Percentiles rank a stretch among this genome's conserved stretches.
These are phyloP conservation scores for Penicillium simplicissimum DNA, from an alignment of 495 filamentous ascomycete genomes.

Conservation along the genomic window DNA sequence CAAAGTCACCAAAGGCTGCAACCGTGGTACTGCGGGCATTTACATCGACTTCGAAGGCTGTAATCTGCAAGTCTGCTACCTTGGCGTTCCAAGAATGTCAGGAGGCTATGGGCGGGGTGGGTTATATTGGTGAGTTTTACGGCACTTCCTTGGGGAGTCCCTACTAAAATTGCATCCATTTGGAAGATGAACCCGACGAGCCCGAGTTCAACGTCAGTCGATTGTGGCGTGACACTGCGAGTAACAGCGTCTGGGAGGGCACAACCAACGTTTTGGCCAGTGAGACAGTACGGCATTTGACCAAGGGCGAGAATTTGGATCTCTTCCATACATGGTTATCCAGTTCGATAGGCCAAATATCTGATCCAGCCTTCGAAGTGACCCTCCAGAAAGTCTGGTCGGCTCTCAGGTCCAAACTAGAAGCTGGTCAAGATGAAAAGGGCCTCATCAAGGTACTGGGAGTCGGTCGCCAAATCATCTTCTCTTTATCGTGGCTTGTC, in stretches of 20 bases:
- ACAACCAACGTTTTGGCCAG: conserved; percentile 67
- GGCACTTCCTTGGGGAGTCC: background rate
- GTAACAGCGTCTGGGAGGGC: conserved; percentile 71
- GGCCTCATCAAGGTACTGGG: conserved; percentile 16
- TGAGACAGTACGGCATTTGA: conserved; percentile 58
- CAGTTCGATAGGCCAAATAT: conserved; percentile 28
- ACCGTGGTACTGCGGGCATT: conserved; percentile 59
- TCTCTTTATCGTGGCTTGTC: conserved; percentile 37
- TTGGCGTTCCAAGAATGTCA: conserved; percentile 61
- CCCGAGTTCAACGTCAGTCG: conserved; percentile 60
- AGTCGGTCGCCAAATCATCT: conserved; percentile 34
- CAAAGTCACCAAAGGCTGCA: conserved; percentile 12
- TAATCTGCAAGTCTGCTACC: conserved; percentile 55
- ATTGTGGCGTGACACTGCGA: conserved; percentile 62
- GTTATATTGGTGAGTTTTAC: conserved; percentile 56
- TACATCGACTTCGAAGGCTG: conserved; percentile 62
- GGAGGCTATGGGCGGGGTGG: conserved; percentile 69
- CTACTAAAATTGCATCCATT: no score
- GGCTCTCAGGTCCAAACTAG: conserved; percentile 8
- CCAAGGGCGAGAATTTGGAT: conserved; percentile 39
- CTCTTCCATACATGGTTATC: conserved; percentile 39
- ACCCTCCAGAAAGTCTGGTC: conserved; percentile 20
- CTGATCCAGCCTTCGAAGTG: conserved; percentile 3
- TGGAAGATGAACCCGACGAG: conserved; percentile 31
- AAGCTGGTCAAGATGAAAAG: conserved; percentile 4